phyloP scores from a whole-genome alignment of 2,329 filamentous ascomycete genomes.

The Exophiala dermatitidis region DNA sequence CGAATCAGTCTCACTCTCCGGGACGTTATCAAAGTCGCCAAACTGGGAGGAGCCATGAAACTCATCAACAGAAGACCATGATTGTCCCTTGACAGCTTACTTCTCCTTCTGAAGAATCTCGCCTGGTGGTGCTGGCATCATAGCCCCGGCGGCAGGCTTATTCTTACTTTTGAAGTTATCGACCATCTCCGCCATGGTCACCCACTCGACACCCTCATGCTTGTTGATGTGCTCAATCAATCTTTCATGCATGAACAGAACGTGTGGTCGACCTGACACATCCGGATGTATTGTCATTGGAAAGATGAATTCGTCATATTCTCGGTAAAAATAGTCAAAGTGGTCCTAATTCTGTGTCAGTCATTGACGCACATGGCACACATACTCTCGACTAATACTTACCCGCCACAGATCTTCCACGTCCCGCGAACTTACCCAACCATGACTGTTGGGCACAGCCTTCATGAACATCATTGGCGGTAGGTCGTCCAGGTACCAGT shows the following conservation, averaged over 20 bases:
- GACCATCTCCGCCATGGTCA: slow-evolving; percentile 59
- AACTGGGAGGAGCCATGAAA: slow-evolving; percentile 49
- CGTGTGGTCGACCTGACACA: slow-evolving; percentile 64
- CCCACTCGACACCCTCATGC: slow-evolving; percentile 45
- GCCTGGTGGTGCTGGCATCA: slow-evolving; percentile 48
- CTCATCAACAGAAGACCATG: slow-evolving; percentile 21
- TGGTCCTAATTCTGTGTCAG: slow-evolving; percentile 42
- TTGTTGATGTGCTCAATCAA: slow-evolving; percentile 64
- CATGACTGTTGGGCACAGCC: too few species aligned
- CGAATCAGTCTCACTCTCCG: slow-evolving; percentile 61
- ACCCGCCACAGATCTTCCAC: not conserved
- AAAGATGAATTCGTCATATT: slow-evolving; percentile 70
- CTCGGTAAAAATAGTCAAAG: slow-evolving; percentile 63
- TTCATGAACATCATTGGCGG: slow-evolving; percentile 41
- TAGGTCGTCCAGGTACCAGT: not conserved
- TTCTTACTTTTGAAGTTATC: slow-evolving; percentile 67
- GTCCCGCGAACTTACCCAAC: too few species aligned
- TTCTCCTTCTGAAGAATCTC: slow-evolving; percentile 18
- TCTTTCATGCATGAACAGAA: slow-evolving; percentile 63
- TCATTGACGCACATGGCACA: not conserved
- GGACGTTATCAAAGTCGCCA: slow-evolving; percentile 77
- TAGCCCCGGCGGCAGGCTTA: slow-evolving; percentile 48
- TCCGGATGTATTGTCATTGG: slow-evolving; percentile 72
- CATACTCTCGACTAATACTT: not conserved
- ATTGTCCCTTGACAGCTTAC: not conserved